Conservation (phyloP, 805 yeast species). For the Candida rishiriensis region DNA sequence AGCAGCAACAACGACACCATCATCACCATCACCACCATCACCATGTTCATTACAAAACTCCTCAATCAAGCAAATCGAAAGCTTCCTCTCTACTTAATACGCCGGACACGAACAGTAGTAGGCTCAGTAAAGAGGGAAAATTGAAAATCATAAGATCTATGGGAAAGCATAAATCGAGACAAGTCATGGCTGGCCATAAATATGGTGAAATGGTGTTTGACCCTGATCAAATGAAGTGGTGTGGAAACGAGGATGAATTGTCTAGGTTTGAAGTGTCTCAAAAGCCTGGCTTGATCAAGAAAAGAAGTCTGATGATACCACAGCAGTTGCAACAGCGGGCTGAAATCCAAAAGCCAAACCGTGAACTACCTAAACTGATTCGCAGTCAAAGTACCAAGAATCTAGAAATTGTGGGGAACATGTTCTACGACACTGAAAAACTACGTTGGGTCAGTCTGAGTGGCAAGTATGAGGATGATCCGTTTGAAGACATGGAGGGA, state of each 20-base stretch:
- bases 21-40: conserved; percentile 7
- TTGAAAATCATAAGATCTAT: conserved; percentile 26
- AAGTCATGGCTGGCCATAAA: conserved; percentile 27
- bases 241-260: conserved; percentile 59
- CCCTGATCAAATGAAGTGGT: conserved; percentile 51
- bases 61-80: background rate
- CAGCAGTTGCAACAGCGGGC: conserved; percentile 19
- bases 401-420: conserved; percentile 45
- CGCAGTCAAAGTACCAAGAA: conserved; percentile 20
- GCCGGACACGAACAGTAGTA: conserved; percentile 15
- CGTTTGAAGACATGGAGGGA: conserved; percentile 50
- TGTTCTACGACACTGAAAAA: conserved; percentile 56
- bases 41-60: conserved; percentile 4
- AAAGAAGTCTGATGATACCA: conserved; percentile 4
- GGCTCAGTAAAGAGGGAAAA: conserved; percentile 30
- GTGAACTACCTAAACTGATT: conserved; percentile 26
- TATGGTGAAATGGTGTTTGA: conserved; percentile 50
- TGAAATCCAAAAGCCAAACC: conserved; percentile 4
- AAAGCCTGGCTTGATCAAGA: conserved; percentile 35
- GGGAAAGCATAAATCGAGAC: conserved; percentile 22
- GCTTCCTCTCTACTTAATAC: background rate
- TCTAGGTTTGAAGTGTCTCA: conserved; percentile 42
- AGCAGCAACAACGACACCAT: conserved; percentile 1
- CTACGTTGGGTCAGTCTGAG: conserved; percentile 54
- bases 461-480: conserved; percentile 38